phyloP scores from a whole-genome alignment of 2,329 filamentous ascomycete genomes.

The Ceratocystis smalleyi region DNA sequence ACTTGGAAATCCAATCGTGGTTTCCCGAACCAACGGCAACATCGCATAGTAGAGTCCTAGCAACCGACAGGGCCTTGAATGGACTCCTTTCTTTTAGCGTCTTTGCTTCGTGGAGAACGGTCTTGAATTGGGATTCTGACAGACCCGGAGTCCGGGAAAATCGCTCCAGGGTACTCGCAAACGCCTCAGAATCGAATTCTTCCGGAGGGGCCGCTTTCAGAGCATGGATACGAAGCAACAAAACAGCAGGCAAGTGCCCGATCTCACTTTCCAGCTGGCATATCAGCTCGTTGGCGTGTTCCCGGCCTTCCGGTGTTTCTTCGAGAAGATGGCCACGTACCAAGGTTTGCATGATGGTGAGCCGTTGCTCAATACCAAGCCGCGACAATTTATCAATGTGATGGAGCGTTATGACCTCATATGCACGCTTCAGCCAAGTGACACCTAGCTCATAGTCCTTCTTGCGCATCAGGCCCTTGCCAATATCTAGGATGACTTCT shows the following conservation, averaged over 20 bases:
- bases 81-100: constrained; percentile 43
- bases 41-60: constrained; percentile 50
- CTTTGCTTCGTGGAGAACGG: constrained; percentile 52
- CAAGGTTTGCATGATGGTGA: constrained; percentile 49
- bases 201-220: constrained; percentile 35
- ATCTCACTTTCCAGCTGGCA: constrained; percentile 45
- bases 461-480: constrained; percentile 39
- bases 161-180: constrained; percentile 38
- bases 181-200: constrained; percentile 33
- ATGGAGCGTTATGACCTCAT: constrained; percentile 40
- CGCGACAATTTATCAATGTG: constrained; percentile 40
- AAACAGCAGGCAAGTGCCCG: constrained; percentile 47
- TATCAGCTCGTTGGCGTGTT: constrained; percentile 43
- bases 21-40: constrained; percentile 37
- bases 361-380: constrained; percentile 46
- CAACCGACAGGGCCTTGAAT: constrained; percentile 31
- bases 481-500: constrained; percentile 58
- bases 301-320: constrained; percentile 29
- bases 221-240: constrained; percentile 53
- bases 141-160: constrained; percentile 47
- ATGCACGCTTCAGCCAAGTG: constrained; percentile 56
- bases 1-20: constrained; percentile 50
- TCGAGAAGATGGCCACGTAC: constrained; percentile 40
- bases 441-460: constrained; percentile 29
- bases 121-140: constrained; percentile 47